Evolutionary conservation across 225 moss, liverwort and hornwort species (phyloP).

Genomic region (Pseudoscleropodium purum): DNA sequence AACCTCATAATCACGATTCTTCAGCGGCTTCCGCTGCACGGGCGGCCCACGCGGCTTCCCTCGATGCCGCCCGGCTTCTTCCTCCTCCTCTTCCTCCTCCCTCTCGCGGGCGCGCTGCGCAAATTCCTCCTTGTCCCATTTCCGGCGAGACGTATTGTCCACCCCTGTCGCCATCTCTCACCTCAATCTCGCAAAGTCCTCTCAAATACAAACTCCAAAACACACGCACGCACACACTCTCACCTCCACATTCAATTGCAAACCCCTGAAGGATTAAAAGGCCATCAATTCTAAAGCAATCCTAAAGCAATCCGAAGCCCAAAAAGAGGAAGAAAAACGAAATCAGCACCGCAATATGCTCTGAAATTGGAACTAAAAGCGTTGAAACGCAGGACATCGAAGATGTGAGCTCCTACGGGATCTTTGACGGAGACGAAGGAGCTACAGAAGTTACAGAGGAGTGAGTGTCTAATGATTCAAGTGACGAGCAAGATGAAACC

Average conservation of each 20-base stretch:
- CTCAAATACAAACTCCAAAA: not conserved
- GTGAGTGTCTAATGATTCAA: not conserved
- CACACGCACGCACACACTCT: not conserved
- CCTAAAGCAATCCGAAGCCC: not conserved
- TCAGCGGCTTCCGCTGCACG: slow-evolving; percentile 85
- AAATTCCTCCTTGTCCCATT: slow-evolving; percentile 97
- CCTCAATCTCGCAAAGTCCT: not conserved
- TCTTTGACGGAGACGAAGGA: not conserved
- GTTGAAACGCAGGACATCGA: not conserved
- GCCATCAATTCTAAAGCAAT: not conserved
- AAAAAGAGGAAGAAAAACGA: not conserved
- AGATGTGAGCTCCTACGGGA: not conserved
- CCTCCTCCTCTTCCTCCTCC: slow-evolving; percentile 70
- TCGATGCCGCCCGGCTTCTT: slow-evolving; percentile 58
- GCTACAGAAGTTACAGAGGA: not conserved
- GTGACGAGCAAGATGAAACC: not conserved
- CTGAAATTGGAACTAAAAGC: not conserved
- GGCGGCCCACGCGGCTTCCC: slow-evolving; percentile 76
- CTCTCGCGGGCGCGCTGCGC: slow-evolving; percentile 76
- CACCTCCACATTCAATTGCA: not conserved
- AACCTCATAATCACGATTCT: slow-evolving; percentile 92
- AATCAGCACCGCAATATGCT: not conserved
- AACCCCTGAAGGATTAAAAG: not conserved
- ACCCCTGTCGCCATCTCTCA: slow-evolving; percentile 42
- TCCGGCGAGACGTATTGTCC: slow-evolving; percentile 87